Percentiles rank a stretch among this genome's conserved stretches.
phyloP scores from a whole-genome alignment of 2,329 filamentous ascomycete species.

The Tolypocladium cylindrosporum region DNA sequence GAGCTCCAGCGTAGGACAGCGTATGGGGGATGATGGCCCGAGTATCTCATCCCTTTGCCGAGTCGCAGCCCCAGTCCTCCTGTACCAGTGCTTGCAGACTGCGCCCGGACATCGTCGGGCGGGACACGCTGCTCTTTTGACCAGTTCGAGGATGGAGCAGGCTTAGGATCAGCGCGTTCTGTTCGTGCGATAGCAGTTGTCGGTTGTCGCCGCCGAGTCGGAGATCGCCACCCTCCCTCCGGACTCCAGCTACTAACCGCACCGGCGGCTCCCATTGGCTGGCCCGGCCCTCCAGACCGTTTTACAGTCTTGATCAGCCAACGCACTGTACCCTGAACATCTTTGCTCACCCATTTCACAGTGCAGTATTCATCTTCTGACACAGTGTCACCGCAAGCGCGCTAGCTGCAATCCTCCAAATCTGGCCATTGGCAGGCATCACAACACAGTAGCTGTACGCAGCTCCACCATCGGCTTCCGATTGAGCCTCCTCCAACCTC shows the following conservation, averaged over 20 bases:
- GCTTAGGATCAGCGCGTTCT: not conserved
- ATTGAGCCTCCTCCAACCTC: constrained; percentile 7
- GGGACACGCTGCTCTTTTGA: not conserved
- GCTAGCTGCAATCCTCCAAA: not conserved
- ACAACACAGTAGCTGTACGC: constrained; percentile 1
- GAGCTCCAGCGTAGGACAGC: not conserved
- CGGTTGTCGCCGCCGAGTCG: constrained; percentile 8
- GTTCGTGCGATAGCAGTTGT: not conserved
- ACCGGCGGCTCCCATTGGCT: not conserved
- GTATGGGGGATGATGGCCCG: not conserved
- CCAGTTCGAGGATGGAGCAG: not conserved
- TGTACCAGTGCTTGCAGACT: not conserved
- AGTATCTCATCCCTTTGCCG: not conserved
- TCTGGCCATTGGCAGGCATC: not conserved
- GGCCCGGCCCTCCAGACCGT: not conserved
- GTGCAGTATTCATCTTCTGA: not conserved
- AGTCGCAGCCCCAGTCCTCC: not conserved
- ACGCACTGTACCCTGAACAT: not conserved
- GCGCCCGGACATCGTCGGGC: not conserved
- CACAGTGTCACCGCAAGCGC: not conserved
- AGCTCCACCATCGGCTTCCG: constrained; percentile 1
- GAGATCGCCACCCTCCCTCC: constrained; percentile 22
- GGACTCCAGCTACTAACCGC: not conserved
- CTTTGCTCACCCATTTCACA: fast-evolving
- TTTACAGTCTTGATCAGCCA: not conserved